A percentile compares a stretch with the other conserved stretches of the same genome.
phyloP scores from a whole-genome alignment of 2,329 filamentous ascomycete species.

The Epichloe brachyelytri region DNA sequence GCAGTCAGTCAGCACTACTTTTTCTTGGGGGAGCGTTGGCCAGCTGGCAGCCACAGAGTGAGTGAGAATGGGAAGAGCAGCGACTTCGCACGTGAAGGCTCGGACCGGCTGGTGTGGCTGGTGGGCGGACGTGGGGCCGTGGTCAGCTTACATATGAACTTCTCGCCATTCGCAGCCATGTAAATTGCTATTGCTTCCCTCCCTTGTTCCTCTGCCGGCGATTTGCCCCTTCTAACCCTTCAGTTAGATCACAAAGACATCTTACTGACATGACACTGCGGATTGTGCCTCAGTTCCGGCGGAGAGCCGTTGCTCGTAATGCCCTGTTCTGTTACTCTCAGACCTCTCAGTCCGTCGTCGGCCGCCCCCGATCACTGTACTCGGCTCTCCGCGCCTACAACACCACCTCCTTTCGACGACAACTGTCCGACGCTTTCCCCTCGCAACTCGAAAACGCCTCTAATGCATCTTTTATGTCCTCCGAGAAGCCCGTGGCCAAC shows the following conservation, averaged over 20 bases:
- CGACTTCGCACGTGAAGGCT: no score
- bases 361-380: neutral
- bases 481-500: slow-evolving; percentile 17
- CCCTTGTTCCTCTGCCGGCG: no score
- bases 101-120: no score
- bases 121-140: no score
- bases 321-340: neutral
- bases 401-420: neutral
- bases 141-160: no score
- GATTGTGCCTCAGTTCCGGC: neutral
- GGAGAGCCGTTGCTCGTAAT: neutral
- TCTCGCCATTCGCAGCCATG: no score
- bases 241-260: no score
- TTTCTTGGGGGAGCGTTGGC: neutral
- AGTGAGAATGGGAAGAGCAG: no score
- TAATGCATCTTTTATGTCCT: slow-evolving; percentile 36
- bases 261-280: neutral
- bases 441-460: slow-evolving; percentile 45
- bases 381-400: neutral
- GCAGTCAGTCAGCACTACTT: neutral
- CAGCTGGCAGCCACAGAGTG: no score
- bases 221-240: no score
- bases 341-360: neutral
- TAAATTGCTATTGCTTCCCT: no score
- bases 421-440: slow-evolving; percentile 39